Percentiles rank a stretch among this genome's conserved stretches.
These are phyloP conservation scores for Cladosporium colombiae DNA, from an alignment of 2,329 filamentous ascomycete genomes.

Conservation along the genomic window DNA sequence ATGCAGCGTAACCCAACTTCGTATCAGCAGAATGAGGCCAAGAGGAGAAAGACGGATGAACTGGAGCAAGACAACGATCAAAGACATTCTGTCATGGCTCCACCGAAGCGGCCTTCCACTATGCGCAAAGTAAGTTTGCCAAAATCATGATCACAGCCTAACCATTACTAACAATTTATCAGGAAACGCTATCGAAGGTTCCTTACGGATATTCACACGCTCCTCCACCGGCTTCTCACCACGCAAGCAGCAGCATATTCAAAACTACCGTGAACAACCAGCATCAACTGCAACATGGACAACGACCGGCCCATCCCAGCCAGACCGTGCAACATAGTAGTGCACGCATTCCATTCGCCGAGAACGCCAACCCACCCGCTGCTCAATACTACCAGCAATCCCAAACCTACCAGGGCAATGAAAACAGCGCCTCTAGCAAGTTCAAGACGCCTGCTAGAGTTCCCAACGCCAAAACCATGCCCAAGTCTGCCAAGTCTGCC, in stretches of 20 bases:
- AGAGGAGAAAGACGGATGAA: constrained; percentile 77
- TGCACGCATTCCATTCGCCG: constrained; percentile 85
- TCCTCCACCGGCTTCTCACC: constrained; percentile 54
- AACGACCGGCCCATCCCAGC: constrained; percentile 61
- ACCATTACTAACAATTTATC: constrained; percentile 26
- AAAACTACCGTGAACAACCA: constrained; percentile 67
- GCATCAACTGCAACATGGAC: constrained; percentile 64
- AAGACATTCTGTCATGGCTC: constrained; percentile 71
- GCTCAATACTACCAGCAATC: constrained; percentile 23
- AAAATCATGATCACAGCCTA: background rate
- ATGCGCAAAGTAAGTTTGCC: constrained; percentile 65
- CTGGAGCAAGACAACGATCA: constrained; percentile 62
- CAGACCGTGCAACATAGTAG: constrained; percentile 88
- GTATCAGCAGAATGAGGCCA: constrained; percentile 68
- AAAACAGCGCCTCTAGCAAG: constrained; percentile 35
- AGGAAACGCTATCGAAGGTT: constrained; percentile 64
- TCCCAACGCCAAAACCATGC: constrained; percentile 37
- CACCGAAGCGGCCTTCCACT: constrained; percentile 79
- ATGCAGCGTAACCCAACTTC: constrained; percentile 54
- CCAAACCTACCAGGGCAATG: constrained; percentile 25
- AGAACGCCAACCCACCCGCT: constrained; percentile 58
- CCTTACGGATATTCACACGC: constrained; percentile 63
- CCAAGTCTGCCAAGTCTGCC: constrained; percentile 43
- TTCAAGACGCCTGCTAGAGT: constrained; percentile 71
- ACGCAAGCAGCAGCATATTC: constrained; percentile 53